These are phyloP conservation scores for Geum urbanum DNA, from an alignment of 306 rosid genomes.

Conservation along the genomic window DNA sequence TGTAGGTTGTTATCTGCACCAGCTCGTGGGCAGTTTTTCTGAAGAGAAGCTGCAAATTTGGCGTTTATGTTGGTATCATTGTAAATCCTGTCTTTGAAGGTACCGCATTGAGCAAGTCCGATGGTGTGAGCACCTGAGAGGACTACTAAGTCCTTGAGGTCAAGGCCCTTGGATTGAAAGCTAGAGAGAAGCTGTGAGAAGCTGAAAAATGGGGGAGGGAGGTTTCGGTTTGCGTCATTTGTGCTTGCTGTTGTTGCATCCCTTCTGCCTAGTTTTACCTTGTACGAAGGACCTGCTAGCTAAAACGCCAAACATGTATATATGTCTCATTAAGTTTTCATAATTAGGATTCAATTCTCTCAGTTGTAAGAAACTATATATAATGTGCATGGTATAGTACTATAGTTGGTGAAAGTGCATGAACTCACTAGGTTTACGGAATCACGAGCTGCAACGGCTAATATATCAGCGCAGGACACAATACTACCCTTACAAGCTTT, in stretches of 20 bases:
- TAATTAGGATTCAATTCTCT: too few relatives aligned
- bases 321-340: not conserved
- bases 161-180: slow-evolving; percentile 22
- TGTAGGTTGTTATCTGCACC: slow-evolving; percentile 23
- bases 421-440: slow-evolving; percentile 15
- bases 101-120: slow-evolving; percentile 24
- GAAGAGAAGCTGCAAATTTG: not conserved
- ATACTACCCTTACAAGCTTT: slow-evolving; percentile 13
- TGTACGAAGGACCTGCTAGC: slow-evolving; percentile 25
- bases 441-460: slow-evolving; percentile 36
- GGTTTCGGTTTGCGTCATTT: slow-evolving; percentile 18
- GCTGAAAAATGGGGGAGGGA: slow-evolving; percentile 29
- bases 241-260: slow-evolving; percentile 33
- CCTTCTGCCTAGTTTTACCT: slow-evolving; percentile 30
- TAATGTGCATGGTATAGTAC: too few relatives aligned
- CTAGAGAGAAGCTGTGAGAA: slow-evolving; percentile 16
- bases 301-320: not conserved
- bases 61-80: slow-evolving; percentile 29
- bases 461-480: slow-evolving; percentile 37
- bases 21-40: slow-evolving; percentile 10
- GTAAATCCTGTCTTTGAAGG: slow-evolving; percentile 18
- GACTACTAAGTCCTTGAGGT: slow-evolving; percentile 26
- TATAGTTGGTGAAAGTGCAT: not conserved
- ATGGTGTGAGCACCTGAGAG: slow-evolving; percentile 39
- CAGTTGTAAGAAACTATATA: too few relatives aligned